Evolutionary conservation across 495 filamentous ascomycete genomes (phyloP).

Genomic region (Staphylotrichum longicolle): DNA sequence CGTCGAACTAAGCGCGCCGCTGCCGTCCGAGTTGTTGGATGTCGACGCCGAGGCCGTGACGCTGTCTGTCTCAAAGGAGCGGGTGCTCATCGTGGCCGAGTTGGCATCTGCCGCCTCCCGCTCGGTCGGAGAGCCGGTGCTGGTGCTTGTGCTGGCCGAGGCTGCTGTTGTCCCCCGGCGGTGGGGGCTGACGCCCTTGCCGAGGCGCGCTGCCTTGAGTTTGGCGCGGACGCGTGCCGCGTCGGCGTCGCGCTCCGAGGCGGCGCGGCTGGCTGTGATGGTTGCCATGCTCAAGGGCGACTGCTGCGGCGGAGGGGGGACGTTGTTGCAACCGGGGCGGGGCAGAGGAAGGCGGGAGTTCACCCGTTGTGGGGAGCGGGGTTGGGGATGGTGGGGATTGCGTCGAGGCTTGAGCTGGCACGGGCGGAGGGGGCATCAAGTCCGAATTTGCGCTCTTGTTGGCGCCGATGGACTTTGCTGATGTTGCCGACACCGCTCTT

Average conservation of each 20-base stretch:
- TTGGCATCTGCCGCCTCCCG: conserved; percentile 9
- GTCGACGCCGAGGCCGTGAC: conserved; percentile 13
- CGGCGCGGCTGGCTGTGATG: conserved; percentile 55
- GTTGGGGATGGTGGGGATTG: conserved; percentile 22
- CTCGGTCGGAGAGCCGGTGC: conserved; percentile 8
- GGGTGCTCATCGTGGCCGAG: conserved; percentile 11
- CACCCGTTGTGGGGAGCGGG: conserved; percentile 26
- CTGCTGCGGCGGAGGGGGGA: conserved; percentile 42
- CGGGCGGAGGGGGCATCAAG: not conserved
- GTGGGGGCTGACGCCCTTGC: conserved; percentile 24
- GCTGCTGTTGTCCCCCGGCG: conserved; percentile 6
- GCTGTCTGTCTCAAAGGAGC: conserved; percentile 12
- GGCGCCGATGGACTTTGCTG: conserved; percentile 15
- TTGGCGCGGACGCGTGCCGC: conserved; percentile 55
- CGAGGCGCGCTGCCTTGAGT: conserved; percentile 45
- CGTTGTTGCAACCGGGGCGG: conserved; percentile 24
- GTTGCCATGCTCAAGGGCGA: conserved; percentile 52
- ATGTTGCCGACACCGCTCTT: conserved; percentile 16
- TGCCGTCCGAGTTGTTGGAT: not conserved
- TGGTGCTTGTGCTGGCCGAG: not conserved
- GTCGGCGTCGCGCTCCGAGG: conserved; percentile 55
- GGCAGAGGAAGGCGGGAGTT: conserved; percentile 46
- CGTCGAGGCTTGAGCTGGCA: not conserved
- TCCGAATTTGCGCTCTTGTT: conserved; percentile 17
- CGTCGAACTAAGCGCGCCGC: conserved; percentile 1